Base-by-base conservation (phyloP, 73 alveolate genomes). In the Paramecium tetraurelia region DNA sequence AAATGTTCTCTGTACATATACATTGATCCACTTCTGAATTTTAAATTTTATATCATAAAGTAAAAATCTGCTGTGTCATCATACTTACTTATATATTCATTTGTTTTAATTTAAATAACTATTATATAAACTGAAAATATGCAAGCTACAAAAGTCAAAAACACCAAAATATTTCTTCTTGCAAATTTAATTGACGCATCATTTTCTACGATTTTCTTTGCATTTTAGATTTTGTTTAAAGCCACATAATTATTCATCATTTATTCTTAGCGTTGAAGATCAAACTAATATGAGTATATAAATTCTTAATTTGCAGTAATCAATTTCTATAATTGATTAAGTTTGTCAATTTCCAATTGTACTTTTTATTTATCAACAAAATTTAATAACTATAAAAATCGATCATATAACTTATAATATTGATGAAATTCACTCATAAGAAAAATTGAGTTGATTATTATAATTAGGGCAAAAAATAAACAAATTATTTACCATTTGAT, bases 51-150 rank as follows among this genome's bases (percentile, higher is more conserved):
- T 5, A 80, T 80, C 57, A 80, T 38, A 22, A 31, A 31, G 24
- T 80, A 80, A 44, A 80, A 80, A 20, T 80, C 75, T 44, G 90
- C 57, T 16, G 90, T 80, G 18, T 80, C 76, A 10, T 41, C 43
- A 80, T 44, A 80, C 46, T 41, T 80, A 80, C 24, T 46, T 3
- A 80, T 44, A 44, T 44, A 24, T 22, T 27, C 70, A 18, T 44
- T 29, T 5, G 48, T 80, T 80, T 48, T 80, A 0, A 80, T 44
- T 80, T 41, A 40, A 10, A 14, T 8, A 20, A 44, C 41, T 80
- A 24, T 24, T 31, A 35, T 46, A 44, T 22, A 48, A 2, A 35
- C 50, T 31, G 14, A 35, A 63, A 63, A 63, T 22, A 63, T 63
- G 46, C 21, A 33, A 31, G 84, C 84, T 7, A 63, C 12, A 1